A percentile compares a stretch with the other conserved stretches of the same genome.
Evolutionary conservation across 2,329 filamentous ascomycete species (phyloP).

Genomic region (Aspergillus sp.): DNA sequence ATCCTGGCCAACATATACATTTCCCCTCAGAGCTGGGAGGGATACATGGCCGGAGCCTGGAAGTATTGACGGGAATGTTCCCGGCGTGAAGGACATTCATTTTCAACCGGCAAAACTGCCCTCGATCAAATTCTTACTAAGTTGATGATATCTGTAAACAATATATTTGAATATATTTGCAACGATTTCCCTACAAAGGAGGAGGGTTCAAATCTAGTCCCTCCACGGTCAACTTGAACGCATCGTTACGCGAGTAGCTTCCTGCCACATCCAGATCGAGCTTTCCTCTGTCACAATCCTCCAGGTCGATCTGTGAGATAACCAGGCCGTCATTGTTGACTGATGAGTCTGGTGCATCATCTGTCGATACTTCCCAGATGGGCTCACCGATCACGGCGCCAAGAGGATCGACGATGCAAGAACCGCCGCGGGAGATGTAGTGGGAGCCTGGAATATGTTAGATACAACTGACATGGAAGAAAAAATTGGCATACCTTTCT

Average conservation of each 20-base stretch:
- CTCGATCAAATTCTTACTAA: too few species aligned
- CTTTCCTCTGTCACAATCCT: slow-evolving; percentile 77
- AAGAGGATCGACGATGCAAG: slow-evolving; percentile 72
- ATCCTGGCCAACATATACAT: too few species aligned
- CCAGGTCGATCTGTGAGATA: slow-evolving; percentile 73
- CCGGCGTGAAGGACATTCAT: too few species aligned
- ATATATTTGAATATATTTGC: too few species aligned
- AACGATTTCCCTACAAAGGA: slow-evolving; percentile 30
- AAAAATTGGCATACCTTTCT: too few species aligned
- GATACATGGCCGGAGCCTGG: too few species aligned
- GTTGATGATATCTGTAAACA: too few species aligned
- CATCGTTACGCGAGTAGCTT: slow-evolving; percentile 73
- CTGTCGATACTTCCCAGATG: slow-evolving; percentile 63
- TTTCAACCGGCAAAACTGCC: too few species aligned
- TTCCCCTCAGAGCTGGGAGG: too few species aligned
- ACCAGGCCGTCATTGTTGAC: slow-evolving; percentile 48
- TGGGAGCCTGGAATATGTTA: slow-evolving; percentile 1
- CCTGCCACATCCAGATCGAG: slow-evolving; percentile 81
- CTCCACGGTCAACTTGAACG: slow-evolving; percentile 56
- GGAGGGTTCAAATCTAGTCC: slow-evolving; percentile 57
- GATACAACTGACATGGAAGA: background rate
- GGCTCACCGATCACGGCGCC: slow-evolving; percentile 78
- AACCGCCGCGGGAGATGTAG: slow-evolving; percentile 71
- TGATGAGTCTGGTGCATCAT: slow-evolving; percentile 47
- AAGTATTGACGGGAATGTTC: too few species aligned